phyloP scores from a whole-genome alignment of 495 filamentous ascomycete species.

The Aspergillus ellipticus region DNA sequence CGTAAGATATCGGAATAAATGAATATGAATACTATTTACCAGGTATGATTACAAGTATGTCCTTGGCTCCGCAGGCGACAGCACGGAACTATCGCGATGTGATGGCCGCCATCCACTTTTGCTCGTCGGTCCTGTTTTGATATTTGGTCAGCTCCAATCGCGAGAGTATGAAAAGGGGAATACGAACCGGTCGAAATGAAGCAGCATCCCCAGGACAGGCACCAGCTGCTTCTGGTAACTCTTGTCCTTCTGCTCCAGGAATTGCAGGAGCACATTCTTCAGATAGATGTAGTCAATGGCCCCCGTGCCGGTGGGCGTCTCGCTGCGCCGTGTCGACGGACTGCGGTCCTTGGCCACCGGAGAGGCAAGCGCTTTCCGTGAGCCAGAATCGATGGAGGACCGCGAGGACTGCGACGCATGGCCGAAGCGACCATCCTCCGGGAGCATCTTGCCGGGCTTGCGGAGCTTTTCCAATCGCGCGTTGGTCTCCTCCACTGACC shows the following conservation, averaged over 20 bases:
- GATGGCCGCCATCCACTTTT: constrained; percentile 85
- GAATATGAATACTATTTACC: constrained; percentile 7
- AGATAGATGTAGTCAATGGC: constrained; percentile 78
- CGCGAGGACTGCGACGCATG: constrained; percentile 54
- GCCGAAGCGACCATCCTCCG: constrained; percentile 39
- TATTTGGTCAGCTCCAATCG: constrained; percentile 7
- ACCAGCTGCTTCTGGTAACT: constrained; percentile 85
- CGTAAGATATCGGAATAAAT: background rate
- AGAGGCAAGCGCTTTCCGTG: constrained; percentile 35
- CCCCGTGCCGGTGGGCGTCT: constrained; percentile 32
- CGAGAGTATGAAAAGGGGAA: too few relatives aligned
- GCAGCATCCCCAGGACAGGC: constrained; percentile 82
- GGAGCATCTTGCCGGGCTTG: constrained; percentile 60
- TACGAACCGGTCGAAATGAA: constrained; percentile 85
- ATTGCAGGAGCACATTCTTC: constrained; percentile 93
- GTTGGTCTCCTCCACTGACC: constrained; percentile 72
- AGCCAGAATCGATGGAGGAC: constrained; percentile 64
- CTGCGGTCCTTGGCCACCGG: constrained; percentile 37
- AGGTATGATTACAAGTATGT: constrained; percentile 9
- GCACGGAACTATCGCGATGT: constrained; percentile 38
- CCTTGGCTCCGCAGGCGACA: background rate
- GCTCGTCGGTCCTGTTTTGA: constrained; percentile 66
- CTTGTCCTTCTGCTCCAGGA: constrained; percentile 92
- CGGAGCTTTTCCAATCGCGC: constrained; percentile 72
- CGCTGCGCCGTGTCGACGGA: constrained; percentile 35